Conservation (phyloP, 345 rosid species). For the Alliaria petiolata region DNA sequence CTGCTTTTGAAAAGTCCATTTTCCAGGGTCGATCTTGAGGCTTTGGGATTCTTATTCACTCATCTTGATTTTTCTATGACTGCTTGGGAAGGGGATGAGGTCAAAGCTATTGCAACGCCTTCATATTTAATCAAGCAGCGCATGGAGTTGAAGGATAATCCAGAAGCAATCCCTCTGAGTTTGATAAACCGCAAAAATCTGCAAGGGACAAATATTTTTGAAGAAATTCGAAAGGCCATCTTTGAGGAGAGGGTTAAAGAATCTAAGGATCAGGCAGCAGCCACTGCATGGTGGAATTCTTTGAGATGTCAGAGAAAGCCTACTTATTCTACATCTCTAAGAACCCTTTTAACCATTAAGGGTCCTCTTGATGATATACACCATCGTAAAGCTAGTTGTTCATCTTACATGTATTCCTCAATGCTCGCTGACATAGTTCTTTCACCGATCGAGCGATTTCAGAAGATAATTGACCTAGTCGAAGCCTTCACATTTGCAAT, state of each 20-base stretch:
- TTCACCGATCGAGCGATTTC: constrained; percentile 85
- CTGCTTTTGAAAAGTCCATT: constrained; percentile 60
- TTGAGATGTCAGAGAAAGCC: constrained; percentile 90
- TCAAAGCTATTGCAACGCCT: constrained; percentile 70
- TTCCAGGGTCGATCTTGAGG: constrained; percentile 54
- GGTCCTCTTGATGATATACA: constrained; percentile 61
- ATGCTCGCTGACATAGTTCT: constrained; percentile 77
- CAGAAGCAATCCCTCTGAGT: constrained; percentile 40
- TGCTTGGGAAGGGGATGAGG: constrained; percentile 89
- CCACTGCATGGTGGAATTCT: constrained; percentile 99
- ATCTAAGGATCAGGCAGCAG: constrained; percentile 66
- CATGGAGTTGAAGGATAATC: constrained; percentile 34
- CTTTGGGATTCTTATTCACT: constrained; percentile 78
- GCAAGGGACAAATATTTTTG: constrained; percentile 74
- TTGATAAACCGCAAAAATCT: constrained; percentile 35
- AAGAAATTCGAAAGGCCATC: constrained; percentile 73
- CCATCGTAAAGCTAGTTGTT: constrained; percentile 42
- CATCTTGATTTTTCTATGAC: constrained; percentile 73
- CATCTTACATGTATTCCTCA: constrained; percentile 60
- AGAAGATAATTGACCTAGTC: constrained; percentile 67
- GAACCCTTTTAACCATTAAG: constrained; percentile 52
- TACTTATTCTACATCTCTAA: constrained; percentile 65
- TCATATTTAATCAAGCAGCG: constrained; percentile 56
- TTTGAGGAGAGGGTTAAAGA: constrained; percentile 75
- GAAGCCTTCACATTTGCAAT: constrained; percentile 93